Conservation (phyloP, 441 rosid genomes). For the Erodium trifolium region DNA sequence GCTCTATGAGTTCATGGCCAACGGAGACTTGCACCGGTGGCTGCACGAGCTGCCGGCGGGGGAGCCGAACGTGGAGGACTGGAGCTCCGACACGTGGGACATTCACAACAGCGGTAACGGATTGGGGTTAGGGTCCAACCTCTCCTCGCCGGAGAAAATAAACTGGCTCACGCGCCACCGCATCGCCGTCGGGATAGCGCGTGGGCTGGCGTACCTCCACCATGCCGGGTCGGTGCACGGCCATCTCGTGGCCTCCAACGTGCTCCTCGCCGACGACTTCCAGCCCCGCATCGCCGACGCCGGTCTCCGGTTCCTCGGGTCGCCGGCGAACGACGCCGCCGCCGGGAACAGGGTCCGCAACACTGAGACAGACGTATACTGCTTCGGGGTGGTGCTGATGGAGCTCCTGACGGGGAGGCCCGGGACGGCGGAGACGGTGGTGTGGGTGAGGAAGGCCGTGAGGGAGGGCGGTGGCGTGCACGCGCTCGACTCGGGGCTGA, state of each 20-base stretch:
- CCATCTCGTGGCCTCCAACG: slow-evolving; percentile 63
- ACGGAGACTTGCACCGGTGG: slow-evolving; percentile 85
- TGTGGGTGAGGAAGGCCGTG: slow-evolving; percentile 46
- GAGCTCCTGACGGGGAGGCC: slow-evolving; percentile 61
- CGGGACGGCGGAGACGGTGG: slow-evolving; percentile 48
- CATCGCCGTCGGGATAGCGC: slow-evolving; percentile 70
- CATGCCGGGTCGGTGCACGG: slow-evolving; percentile 74
- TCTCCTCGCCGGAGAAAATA: slow-evolving; percentile 38
- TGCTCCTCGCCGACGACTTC: slow-evolving; percentile 62
- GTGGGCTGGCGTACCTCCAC: slow-evolving; percentile 81
- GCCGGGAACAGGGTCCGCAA: no score
- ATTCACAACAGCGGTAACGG: no score
- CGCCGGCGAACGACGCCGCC: neutral
- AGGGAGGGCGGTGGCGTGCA: slow-evolving; percentile 40
- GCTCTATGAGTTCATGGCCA: slow-evolving; percentile 68
- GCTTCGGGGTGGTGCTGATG: slow-evolving; percentile 58
- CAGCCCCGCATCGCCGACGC: slow-evolving; percentile 72
- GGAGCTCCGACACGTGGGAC: slow-evolving; percentile 17
- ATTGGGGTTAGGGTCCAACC: no score
- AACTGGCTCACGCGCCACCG: slow-evolving; percentile 77
- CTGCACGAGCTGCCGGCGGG: slow-evolving; percentile 88
- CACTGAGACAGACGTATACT: slow-evolving; percentile 44
- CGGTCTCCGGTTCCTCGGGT: slow-evolving; percentile 39
- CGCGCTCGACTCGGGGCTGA: no score
- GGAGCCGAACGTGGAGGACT: slow-evolving; percentile 73